These are phyloP conservation scores for Penicillium odoratum DNA, from an alignment of 495 filamentous ascomycete species.

Conservation along the genomic window DNA sequence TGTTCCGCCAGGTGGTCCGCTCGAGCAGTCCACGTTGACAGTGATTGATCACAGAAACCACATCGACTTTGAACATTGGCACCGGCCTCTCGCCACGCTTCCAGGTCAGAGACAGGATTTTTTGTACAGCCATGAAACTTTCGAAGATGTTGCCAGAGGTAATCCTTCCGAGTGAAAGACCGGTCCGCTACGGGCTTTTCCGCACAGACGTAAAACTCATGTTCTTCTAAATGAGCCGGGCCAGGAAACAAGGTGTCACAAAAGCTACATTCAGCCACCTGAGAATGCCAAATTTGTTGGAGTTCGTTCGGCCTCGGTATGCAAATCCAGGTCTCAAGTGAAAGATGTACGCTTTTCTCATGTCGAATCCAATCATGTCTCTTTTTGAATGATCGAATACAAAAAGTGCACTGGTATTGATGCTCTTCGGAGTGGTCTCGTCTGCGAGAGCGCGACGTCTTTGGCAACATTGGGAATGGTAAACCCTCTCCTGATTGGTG, in stretches of 20 bases:
- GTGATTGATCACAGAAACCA: slow-evolving; percentile 64
- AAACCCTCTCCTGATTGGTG: slow-evolving; percentile 44
- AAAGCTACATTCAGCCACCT: slow-evolving; percentile 59
- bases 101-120: slow-evolving; percentile 59
- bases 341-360: slow-evolving; percentile 77
- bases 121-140: slow-evolving; percentile 70
- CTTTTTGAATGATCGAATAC: slow-evolving; percentile 74
- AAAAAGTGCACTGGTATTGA: slow-evolving; percentile 80
- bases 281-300: slow-evolving; percentile 12
- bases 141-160: slow-evolving; percentile 77
- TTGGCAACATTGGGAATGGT: slow-evolving; percentile 20
- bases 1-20: slow-evolving; percentile 67
- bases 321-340: slow-evolving; percentile 78
- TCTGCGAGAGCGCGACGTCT: slow-evolving; percentile 30
- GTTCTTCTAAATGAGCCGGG: slow-evolving; percentile 62
- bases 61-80: slow-evolving; percentile 65
- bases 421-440: slow-evolving; percentile 47
- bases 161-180: slow-evolving; percentile 82
- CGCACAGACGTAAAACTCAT: slow-evolving; percentile 70
- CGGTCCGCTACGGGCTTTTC: slow-evolving; percentile 63
- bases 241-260: slow-evolving; percentile 61
- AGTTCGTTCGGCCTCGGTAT: slow-evolving; percentile 27
- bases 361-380: slow-evolving; percentile 86
- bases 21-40: slow-evolving; percentile 62
- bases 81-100: slow-evolving; percentile 63